These are phyloP conservation scores for Wickerhamiella galacta DNA, from an alignment of 805 yeast species.

Conservation along the genomic window DNA sequence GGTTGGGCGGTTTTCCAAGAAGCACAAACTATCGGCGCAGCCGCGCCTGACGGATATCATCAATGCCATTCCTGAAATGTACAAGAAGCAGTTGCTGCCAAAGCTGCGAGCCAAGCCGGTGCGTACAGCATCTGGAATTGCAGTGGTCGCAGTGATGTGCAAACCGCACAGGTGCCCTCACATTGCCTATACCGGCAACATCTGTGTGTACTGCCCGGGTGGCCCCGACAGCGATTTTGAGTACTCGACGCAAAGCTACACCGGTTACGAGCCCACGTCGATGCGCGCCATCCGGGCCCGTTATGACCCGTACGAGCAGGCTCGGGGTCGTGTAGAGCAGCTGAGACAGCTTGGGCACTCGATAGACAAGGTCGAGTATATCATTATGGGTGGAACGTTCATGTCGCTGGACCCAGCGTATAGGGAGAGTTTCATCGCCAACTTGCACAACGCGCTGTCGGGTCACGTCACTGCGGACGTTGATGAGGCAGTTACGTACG, in stretches of 20 bases:
- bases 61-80: constrained; percentile 88
- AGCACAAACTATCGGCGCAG: constrained; percentile 78
- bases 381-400: constrained; percentile 97
- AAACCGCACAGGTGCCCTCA: constrained; percentile 99
- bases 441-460: constrained; percentile 84
- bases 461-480: constrained; percentile 78
- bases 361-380: constrained; percentile 93
- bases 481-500: constrained; percentile 78
- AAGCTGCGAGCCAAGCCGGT: constrained; percentile 97
- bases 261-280: constrained; percentile 97
- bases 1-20: constrained; percentile 69
- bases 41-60: constrained; percentile 93
- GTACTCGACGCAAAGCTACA: constrained; percentile 92
- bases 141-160: constrained; percentile 98
- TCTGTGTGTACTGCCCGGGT: constrained; percentile 96
- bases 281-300: constrained; percentile 99
- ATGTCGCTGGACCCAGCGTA: constrained; percentile 87
- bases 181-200: constrained; percentile 95
- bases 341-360: constrained; percentile 88
- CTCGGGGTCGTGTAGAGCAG: constrained; percentile 94
- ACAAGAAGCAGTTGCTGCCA: constrained; percentile 78
- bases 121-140: constrained; percentile 95
- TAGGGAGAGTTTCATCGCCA: constrained; percentile 76
- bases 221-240: constrained; percentile 98
- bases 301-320: constrained; percentile 96